Conservation (phyloP, 2,329 filamentous ascomycete genomes). For the Fusarium albosuccineum region DNA sequence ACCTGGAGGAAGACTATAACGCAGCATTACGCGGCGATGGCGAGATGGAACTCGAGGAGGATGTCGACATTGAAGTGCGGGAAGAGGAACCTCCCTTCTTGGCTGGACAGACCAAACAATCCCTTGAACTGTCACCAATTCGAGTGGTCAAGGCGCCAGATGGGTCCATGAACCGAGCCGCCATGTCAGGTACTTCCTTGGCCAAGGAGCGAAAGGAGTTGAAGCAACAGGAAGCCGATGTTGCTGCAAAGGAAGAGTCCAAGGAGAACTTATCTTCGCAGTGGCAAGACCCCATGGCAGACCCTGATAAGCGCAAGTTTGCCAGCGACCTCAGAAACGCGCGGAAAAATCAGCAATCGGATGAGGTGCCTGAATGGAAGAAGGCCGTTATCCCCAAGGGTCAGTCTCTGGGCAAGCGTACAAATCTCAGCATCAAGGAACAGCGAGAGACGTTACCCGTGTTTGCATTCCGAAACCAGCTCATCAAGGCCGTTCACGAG, state of each 20-base stretch:
- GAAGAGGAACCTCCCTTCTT: conserved; percentile 98
- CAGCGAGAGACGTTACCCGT: conserved; percentile 92
- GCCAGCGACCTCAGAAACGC: conserved; percentile 85
- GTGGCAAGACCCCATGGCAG: conserved; percentile 98
- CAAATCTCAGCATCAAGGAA: conserved; percentile 92
- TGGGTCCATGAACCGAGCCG: conserved; percentile 96
- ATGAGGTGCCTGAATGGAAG: conserved; percentile 93
- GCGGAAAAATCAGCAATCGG: conserved; percentile 70
- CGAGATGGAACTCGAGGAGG: conserved; percentile 92
- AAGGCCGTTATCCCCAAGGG: conserved; percentile 83
- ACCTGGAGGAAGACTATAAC: conserved; percentile 94
- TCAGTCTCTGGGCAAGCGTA: conserved; percentile 85
- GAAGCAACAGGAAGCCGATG: conserved; percentile 88
- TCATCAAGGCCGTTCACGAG: conserved; percentile 86
- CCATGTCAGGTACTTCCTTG: conserved; percentile 90
- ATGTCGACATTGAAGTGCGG: conserved; percentile 95
- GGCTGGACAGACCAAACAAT: conserved; percentile 95
- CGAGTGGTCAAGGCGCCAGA: conserved; percentile 97
- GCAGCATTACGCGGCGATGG: conserved; percentile 87
- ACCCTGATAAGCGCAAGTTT: conserved; percentile 86
- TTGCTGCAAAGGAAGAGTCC: conserved; percentile 77
- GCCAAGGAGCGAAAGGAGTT: conserved; percentile 92
- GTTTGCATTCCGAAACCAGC: conserved; percentile 86
- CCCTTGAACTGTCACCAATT: conserved; percentile 93
- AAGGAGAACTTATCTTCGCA: conserved; percentile 89